Percentiles rank a stretch among this genome's conserved stretches.
These are phyloP conservation scores for Fomitopsis pinicola DNA, from an alignment of 1,284 basidiomycete species.

Conservation along the genomic window DNA sequence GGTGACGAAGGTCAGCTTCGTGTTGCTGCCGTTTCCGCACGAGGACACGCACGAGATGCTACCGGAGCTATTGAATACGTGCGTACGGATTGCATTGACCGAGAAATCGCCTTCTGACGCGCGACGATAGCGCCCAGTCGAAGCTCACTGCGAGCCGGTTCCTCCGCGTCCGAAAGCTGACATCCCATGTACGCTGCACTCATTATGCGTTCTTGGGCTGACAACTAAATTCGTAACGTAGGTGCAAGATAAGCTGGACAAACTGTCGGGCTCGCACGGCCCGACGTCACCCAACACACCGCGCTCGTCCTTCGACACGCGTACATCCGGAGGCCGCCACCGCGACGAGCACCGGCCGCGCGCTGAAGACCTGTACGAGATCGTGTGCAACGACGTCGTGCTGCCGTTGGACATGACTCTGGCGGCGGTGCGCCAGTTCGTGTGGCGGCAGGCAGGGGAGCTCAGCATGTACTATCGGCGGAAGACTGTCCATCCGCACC, in stretches of 20 bases:
- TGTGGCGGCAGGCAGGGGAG: conserved; percentile 81
- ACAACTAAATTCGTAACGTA: conserved; percentile 22
- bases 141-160: conserved; percentile 86
- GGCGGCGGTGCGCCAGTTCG: conserved; percentile 82
- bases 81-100: conserved; percentile 23
- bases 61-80: conserved; percentile 77
- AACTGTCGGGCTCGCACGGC: conserved; percentile 30
- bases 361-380: conserved; percentile 81
- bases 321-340: conserved; percentile 12
- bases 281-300: conserved; percentile 34
- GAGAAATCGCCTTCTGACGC: conserved; percentile 4
- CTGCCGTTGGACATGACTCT: conserved; percentile 86
- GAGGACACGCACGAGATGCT: conserved; percentile 55
- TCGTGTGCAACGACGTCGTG: conserved; percentile 80
- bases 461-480: conserved; percentile 80
- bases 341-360: conserved; percentile 22
- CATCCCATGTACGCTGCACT: conserved; percentile 62
- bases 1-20: conserved; percentile 80
- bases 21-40: conserved; percentile 74
- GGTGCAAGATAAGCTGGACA: conserved; percentile 88
- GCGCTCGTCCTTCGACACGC: conserved; percentile 42
- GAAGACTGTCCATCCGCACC: conserved; percentile 21
- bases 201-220: neutral
- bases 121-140: conserved; percentile 55
- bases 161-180: conserved; percentile 82